Conservation (phyloP, 73 alveolate species). For the Paramecium caudatum region DNA sequence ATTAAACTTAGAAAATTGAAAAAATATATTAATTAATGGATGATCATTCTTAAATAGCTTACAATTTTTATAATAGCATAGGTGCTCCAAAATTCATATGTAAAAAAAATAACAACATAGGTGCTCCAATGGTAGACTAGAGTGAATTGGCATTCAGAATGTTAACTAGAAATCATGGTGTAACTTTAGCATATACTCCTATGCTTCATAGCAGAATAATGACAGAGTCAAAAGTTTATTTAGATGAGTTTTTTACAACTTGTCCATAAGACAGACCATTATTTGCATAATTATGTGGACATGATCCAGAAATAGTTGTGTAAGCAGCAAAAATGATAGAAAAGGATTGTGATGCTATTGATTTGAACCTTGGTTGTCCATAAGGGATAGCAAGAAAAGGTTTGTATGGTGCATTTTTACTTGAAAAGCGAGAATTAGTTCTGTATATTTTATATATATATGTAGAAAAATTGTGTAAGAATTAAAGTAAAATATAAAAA, state of each 20-base stretch:
- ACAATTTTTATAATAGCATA: conserved; percentile 88
- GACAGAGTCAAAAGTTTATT: conserved; percentile 79
- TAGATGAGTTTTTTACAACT: conserved; percentile 87
- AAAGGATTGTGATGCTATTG: conserved; percentile 95
- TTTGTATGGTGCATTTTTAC: conserved; percentile 96
- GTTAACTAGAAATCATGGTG: conserved; percentile 94
- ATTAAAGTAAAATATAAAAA: conserved; percentile 84
- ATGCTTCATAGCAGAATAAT: conserved; percentile 91
- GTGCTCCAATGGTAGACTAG: conserved; percentile 98
- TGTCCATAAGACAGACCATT: conserved; percentile 94
- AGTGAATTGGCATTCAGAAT: conserved; percentile 95
- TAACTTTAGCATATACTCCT: conserved; percentile 95
- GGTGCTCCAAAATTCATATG: conserved; percentile 96
- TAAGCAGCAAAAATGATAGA: conserved; percentile 93
- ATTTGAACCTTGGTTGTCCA: conserved; percentile 98
- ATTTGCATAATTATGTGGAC: conserved; percentile 97
- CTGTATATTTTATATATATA: conserved; percentile 56
- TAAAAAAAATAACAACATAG: background rate
- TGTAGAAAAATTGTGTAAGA: conserved; percentile 79
- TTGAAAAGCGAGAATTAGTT: conserved; percentile 92
- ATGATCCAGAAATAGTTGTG: conserved; percentile 96
- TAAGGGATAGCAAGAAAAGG: conserved; percentile 98
- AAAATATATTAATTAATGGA: conserved; percentile 33
- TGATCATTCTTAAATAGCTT: conserved; percentile 31
- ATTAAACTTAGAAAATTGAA: too few relatives aligned